Base-by-base conservation (phyloP, 495 filamentous ascomycete species). In the Cryomyces minteri region DNA sequence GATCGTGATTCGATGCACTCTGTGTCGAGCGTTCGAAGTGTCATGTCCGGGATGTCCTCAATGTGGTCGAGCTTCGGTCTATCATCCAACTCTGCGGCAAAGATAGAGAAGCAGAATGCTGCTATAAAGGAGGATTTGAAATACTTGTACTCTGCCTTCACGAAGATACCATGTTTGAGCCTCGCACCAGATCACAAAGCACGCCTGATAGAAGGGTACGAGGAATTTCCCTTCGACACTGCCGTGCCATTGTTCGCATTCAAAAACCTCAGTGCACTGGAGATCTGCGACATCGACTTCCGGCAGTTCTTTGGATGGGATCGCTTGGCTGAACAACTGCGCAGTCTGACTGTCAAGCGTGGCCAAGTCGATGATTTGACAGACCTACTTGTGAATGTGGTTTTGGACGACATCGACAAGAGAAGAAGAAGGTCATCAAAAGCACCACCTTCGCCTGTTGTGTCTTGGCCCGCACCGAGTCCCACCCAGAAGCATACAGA, bases 241-340 rank as follows among this genome's bases (percentile, higher is more conserved):
- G 90, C 90, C n/a, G 90, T 98, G 29, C 90, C 90, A 12, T 66
- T 96, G 8, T 79, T 86, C 59, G 80, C 82, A 29, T 96, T 98
- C 72, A 96, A 98, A 67, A 98, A 96, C 54, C 63, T 95, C 41
- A 86, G 84, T 61, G 78, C 82, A 7, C 68, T 98, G 52, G 90
- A 96, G 62, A 84, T 98, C 39, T 84, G 78, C 62, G 87, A 94
- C 59, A 78, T 95, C 57, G 90, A 96, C 62, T 93, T 92, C 57
- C 77, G 90, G 50, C 88, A 93, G 50, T 94, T 96, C 63, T 94
- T 83, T 60, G 90, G 90, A 39, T 98, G 90, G 90, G 90, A 96
- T 61, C 74, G 80, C 47, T 57, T 95, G 47, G 80, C 90, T 0
- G 90, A 98, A 57, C 84, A 94, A 62, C 70, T 96, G 40, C 75